Conservation (phyloP, 805 yeast species). For the Teunomyces lycoperdinae region DNA sequence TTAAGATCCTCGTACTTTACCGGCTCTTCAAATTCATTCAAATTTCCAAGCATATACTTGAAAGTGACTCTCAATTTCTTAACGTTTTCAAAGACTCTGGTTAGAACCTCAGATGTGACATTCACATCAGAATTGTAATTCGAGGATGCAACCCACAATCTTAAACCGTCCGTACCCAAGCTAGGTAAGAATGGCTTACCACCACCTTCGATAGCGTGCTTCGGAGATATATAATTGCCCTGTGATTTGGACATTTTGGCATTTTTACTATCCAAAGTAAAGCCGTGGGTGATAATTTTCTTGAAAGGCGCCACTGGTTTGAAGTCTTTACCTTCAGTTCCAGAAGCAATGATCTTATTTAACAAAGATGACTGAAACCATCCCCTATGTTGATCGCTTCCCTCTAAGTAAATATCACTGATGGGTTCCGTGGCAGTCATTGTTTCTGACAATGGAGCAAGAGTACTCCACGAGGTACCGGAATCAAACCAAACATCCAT, state of each 20-base stretch:
- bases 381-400: conserved; percentile 98
- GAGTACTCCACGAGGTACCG: conserved; percentile 84
- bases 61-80: conserved; percentile 82
- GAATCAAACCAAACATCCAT: conserved; percentile 99
- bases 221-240: conserved; percentile 78
- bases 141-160: conserved; percentile 87
- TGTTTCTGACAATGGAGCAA: conserved; percentile 44
- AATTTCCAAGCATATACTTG: conserved; percentile 76
- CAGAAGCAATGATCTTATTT: conserved; percentile 59
- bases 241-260: conserved; percentile 91
- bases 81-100: conserved; percentile 73
- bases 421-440: conserved; percentile 15
- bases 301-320: conserved; percentile 57
- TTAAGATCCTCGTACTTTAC: conserved; percentile 37
- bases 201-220: conserved; percentile 62
- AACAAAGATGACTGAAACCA: conserved; percentile 96
- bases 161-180: conserved; percentile 85
- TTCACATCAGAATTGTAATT: conserved; percentile 81
- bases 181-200: conserved; percentile 46
- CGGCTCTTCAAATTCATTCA: conserved; percentile 41
- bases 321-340: conserved; percentile 38
- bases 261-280: conserved; percentile 81
- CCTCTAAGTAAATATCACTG: conserved; percentile 89
- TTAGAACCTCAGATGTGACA: conserved; percentile 67
- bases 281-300: conserved; percentile 87